Evolutionary conservation across 2,329 filamentous ascomycete genomes (phyloP).

Genomic region (Fusarium brevicatenulatum): DNA sequence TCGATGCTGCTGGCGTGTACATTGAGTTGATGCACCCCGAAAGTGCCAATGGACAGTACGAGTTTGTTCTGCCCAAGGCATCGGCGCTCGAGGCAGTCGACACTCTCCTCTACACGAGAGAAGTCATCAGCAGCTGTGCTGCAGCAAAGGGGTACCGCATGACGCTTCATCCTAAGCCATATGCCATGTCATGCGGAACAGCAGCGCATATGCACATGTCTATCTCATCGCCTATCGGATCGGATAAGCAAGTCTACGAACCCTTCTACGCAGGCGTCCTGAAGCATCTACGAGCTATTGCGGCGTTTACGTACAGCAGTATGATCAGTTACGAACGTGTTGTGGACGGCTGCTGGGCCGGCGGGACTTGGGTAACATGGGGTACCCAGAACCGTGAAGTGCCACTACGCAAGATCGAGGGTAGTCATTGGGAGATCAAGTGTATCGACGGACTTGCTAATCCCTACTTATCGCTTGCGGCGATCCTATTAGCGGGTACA

Average conservation of each 20-base stretch:
- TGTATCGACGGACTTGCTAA: slow-evolving; percentile 84
- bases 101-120: slow-evolving; percentile 74
- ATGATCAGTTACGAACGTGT: slow-evolving; percentile 75
- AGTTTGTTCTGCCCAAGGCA: slow-evolving; percentile 74
- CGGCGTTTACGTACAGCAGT: slow-evolving; percentile 75
- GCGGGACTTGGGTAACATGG: slow-evolving; percentile 83
- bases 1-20: slow-evolving; percentile 71
- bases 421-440: slow-evolving; percentile 81
- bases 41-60: slow-evolving; percentile 78
- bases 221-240: slow-evolving; percentile 60
- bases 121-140: slow-evolving; percentile 73
- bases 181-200: slow-evolving; percentile 65
- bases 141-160: slow-evolving; percentile 70
- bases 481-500: slow-evolving; percentile 48
- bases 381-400: slow-evolving; percentile 83
- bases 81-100: slow-evolving; percentile 76
- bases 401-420: slow-evolving; percentile 73
- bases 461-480: slow-evolving; percentile 69
- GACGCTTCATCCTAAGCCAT: slow-evolving; percentile 79
- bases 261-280: slow-evolving; percentile 79
- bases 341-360: slow-evolving; percentile 76
- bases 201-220: slow-evolving; percentile 78
- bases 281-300: slow-evolving; percentile 70
- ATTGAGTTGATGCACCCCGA: slow-evolving; percentile 81
- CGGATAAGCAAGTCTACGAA: slow-evolving; percentile 60